phyloP scores from a whole-genome alignment of 2,329 filamentous ascomycete species.

The Arthrinium puccinioides region DNA sequence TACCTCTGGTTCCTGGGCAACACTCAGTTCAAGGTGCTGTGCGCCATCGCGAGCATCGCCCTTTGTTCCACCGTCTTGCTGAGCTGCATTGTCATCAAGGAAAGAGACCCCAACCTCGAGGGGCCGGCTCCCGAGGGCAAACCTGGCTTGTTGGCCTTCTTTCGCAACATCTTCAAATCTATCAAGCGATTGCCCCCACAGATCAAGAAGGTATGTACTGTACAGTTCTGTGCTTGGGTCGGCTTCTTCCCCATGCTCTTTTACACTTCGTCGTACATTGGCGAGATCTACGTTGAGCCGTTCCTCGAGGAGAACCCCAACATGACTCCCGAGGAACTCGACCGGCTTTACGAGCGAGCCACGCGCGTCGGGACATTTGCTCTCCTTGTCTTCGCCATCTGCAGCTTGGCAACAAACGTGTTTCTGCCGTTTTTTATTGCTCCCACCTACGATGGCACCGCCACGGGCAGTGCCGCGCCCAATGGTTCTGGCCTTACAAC shows the following conservation, averaged over 20 bases:
- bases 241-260: conserved; percentile 95
- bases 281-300: conserved; percentile 85
- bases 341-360: conserved; percentile 73
- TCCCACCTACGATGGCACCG: conserved; percentile 60
- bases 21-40: conserved; percentile 90
- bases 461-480: conserved; percentile 20
- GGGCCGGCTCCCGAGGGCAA: conserved; percentile 52
- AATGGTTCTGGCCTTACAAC: conserved; percentile 22
- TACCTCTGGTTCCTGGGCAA: conserved; percentile 74
- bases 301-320: conserved; percentile 70
- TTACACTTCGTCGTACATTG: conserved; percentile 91
- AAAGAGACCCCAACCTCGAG: conserved; percentile 74
- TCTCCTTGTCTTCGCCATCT: conserved; percentile 78
- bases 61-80: conserved; percentile 63
- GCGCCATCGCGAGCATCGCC: conserved; percentile 71
- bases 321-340: conserved; percentile 68
- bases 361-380: conserved; percentile 87
- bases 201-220: conserved; percentile 72
- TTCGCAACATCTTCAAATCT: conserved; percentile 67
- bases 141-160: conserved; percentile 69
- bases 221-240: conserved; percentile 85
- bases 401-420: conserved; percentile 75
- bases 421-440: conserved; percentile 80
- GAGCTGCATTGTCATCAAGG: conserved; percentile 62
- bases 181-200: conserved; percentile 75